Evolutionary conservation across 2,329 filamentous ascomycete species (phyloP).

Genomic region (Diaporthe longicolla): DNA sequence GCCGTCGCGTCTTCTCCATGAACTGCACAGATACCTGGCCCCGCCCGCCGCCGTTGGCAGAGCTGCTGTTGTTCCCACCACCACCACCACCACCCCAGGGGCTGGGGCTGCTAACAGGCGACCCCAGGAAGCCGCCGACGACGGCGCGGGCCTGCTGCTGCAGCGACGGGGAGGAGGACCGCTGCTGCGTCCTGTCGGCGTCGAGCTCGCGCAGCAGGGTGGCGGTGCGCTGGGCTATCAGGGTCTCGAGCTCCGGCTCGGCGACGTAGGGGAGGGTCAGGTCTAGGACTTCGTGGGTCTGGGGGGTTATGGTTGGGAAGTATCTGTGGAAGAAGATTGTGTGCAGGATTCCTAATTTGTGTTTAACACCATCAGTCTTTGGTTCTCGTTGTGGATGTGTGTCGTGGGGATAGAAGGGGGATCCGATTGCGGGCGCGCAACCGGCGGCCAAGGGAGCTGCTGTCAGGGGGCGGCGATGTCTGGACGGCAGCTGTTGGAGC

Average conservation of each 20-base stretch:
- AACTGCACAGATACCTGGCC: conserved; percentile 91
- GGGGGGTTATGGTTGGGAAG: conserved; percentile 88
- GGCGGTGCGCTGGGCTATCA: conserved; percentile 90
- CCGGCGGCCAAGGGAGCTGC: not conserved
- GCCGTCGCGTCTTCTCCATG: conserved; percentile 86
- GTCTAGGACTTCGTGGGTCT: conserved; percentile 90
- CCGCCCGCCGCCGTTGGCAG: conserved; percentile 65
- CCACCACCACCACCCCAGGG: conserved; percentile 15
- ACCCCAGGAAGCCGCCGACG: conserved; percentile 38
- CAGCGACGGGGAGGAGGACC: conserved; percentile 42
- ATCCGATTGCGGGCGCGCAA: not conserved
- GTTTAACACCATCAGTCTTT: conserved; percentile 32
- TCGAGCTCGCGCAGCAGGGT: conserved; percentile 84
- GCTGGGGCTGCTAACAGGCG: not conserved
- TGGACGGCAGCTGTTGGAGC: no score
- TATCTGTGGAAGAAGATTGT: conserved; percentile 99
- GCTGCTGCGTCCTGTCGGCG: conserved; percentile 59
- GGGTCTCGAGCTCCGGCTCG: conserved; percentile 90
- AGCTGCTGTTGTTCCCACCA: not conserved
- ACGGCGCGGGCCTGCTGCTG: conserved; percentile 39
- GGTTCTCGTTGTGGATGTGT: conserved; percentile 6
- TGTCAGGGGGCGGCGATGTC: not conserved
- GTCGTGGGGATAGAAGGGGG: not conserved
- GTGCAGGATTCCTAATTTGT: conserved; percentile 83
- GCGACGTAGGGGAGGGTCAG: conserved; percentile 90